phyloP scores from a whole-genome alignment of 2,329 filamentous ascomycete genomes.

The Diaporthe citri region DNA sequence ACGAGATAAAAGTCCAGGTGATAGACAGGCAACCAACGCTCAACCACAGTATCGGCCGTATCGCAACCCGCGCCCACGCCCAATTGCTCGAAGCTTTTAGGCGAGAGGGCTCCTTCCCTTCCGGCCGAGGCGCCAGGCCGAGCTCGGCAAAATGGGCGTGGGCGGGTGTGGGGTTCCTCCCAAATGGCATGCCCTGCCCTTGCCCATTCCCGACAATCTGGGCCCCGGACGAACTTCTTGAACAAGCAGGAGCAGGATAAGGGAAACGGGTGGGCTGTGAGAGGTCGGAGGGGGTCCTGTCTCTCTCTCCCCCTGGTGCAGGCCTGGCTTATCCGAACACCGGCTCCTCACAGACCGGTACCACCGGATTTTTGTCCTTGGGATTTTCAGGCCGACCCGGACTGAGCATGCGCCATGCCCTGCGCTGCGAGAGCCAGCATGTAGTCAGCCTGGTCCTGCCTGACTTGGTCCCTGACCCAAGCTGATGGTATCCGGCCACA shows the following conservation, averaged over 20 bases:
- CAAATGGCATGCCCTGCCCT: slow-evolving; percentile 18
- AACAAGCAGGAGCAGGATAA: slow-evolving; percentile 18
- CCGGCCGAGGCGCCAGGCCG: slow-evolving; percentile 23
- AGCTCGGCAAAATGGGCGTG: slow-evolving; percentile 23
- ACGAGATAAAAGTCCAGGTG: neutral
- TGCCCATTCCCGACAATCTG: slow-evolving; percentile 20
- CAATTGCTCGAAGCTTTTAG: slow-evolving; percentile 19
- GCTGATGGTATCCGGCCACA: slow-evolving; percentile 25
- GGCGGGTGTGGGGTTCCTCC: neutral
- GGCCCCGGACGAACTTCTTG: slow-evolving; percentile 31
- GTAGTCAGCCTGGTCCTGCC: neutral
- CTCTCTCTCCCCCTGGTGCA: too few species aligned
- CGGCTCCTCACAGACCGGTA: neutral
- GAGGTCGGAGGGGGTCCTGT: neutral
- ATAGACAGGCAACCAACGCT: neutral
- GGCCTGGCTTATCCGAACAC: slow-evolving; percentile 7
- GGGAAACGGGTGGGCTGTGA: neutral
- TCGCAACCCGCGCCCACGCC: neutral
- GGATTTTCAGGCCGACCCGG: neutral
- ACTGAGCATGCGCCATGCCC: neutral
- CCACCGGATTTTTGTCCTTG: slow-evolving; percentile 1
- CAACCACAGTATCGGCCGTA: neutral
- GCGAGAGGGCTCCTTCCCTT: slow-evolving; percentile 17
- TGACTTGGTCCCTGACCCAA: slow-evolving; percentile 19
- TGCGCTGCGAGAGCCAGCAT: neutral